These are phyloP conservation scores for Orbilia oligospora DNA, from an alignment of 2,329 filamentous ascomycete species.

Conservation along the genomic window DNA sequence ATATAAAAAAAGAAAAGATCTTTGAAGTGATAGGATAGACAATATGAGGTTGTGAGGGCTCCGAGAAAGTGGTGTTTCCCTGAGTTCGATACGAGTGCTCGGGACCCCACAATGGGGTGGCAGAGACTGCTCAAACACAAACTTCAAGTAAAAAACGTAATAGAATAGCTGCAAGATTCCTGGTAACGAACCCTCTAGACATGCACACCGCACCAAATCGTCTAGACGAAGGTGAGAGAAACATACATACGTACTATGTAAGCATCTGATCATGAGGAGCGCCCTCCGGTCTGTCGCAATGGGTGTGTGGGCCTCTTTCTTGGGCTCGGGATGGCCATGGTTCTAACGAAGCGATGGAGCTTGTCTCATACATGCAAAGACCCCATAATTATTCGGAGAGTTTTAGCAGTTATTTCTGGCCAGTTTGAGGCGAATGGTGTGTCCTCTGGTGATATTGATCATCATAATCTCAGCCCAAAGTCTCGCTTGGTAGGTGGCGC, in stretches of 20 bases:
- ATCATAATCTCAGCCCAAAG: conserved; percentile 6
- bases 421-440: conserved; percentile 26
- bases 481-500: conserved; percentile 16
- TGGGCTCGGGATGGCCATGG: background rate
- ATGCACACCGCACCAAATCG: conserved; percentile 13
- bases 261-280: conserved; percentile 42
- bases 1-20: conserved; percentile 9
- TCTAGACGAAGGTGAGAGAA: conserved; percentile 29
- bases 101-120: conserved; percentile 37
- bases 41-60: conserved; percentile 16
- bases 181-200: conserved; percentile 26
- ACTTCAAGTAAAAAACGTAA: conserved; percentile 31
- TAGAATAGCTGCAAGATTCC: conserved; percentile 38
- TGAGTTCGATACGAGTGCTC: conserved; percentile 23
- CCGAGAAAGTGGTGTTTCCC: conserved; percentile 25
- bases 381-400: conserved; percentile 37
- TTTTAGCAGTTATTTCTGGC: conserved; percentile 37
- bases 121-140: conserved; percentile 6
- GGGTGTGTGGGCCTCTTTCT: conserved; percentile 19
- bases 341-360: conserved; percentile 10
- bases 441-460: conserved; percentile 24
- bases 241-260: conserved; percentile 14
- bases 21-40: conserved; percentile 5
- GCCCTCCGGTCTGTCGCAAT: conserved; percentile 21
- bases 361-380: conserved; percentile 26